Percentiles rank a stretch among this genome's conserved stretches.
These are phyloP conservation scores for Fusarium armeniacum DNA, from an alignment of 2,329 filamentous ascomycete genomes.

Conservation along the genomic window DNA sequence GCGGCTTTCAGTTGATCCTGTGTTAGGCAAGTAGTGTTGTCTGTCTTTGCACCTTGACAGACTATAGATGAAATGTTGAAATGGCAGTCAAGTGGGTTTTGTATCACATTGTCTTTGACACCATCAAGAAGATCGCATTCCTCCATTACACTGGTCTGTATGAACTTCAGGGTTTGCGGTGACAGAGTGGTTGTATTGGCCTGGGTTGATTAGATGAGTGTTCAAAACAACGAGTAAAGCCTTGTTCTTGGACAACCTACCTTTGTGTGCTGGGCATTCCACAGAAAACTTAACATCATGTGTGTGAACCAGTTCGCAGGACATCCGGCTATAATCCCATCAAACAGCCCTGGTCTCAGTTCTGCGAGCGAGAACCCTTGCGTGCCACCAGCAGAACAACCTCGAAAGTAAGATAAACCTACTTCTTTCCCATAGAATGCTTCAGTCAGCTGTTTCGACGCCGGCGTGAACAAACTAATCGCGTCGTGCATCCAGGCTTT, in stretches of 20 bases:
- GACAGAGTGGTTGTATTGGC: not conserved
- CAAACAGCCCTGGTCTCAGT: not conserved
- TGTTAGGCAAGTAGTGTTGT: not conserved
- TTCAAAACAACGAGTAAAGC: not conserved
- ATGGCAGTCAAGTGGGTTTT: not conserved
- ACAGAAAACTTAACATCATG: not conserved
- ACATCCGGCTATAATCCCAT: not conserved
- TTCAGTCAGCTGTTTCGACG: not conserved
- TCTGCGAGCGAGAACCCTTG: not conserved
- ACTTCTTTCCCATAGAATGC: not conserved
- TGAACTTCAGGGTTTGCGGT: not conserved
- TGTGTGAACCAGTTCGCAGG: not conserved
- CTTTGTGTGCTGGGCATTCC: not conserved
- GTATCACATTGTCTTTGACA: not conserved
- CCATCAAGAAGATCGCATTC: not conserved
- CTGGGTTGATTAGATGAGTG: accelerated
- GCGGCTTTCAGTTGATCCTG: not conserved
- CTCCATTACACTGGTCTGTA: not conserved
- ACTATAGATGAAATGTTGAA: not conserved
- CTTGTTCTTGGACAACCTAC: not conserved
- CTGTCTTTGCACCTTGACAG: not conserved
- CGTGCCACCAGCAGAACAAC: not conserved
- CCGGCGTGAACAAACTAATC: not conserved
- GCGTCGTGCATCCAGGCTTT: not conserved
- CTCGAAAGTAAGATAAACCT: not conserved